These are phyloP conservation scores for Penstemon davidsonii DNA, from an alignment of 257 asterid species.

Conservation along the genomic window DNA sequence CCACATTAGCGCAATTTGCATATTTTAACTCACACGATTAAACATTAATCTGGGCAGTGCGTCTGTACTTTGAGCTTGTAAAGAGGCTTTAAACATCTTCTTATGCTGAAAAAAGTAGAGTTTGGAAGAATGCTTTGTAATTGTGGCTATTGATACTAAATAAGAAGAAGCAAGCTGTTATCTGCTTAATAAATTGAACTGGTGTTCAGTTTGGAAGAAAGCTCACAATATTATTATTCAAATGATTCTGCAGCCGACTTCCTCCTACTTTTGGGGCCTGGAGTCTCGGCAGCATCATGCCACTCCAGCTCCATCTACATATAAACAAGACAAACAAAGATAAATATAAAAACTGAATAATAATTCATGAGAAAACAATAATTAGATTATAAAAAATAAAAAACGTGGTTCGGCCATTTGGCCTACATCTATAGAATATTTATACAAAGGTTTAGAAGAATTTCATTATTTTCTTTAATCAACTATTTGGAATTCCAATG, in stretches of 20 bases:
- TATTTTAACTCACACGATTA: too few relatives aligned
- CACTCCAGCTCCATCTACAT: constrained; percentile 87
- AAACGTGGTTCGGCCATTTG: neutral
- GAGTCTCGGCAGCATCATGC: constrained; percentile 58
- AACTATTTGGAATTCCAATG: neutral
- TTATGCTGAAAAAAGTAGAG: too few relatives aligned
- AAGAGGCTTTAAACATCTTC: too few relatives aligned
- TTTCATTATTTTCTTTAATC: neutral
- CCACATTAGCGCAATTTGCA: too few relatives aligned
- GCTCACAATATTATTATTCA: constrained; percentile 30
- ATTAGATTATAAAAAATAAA: neutral
- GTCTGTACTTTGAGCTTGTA: too few relatives aligned
- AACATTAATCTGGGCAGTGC: too few relatives aligned
- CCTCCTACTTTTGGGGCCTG: constrained; percentile 56
- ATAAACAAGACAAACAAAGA: constrained; percentile 5
- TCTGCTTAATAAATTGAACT: constrained; percentile 4
- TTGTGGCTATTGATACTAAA: neutral
- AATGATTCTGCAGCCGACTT: constrained; percentile 45
- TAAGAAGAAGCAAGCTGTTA: neutral
- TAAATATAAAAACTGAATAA: too few relatives aligned
- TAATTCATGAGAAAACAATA: too few relatives aligned
- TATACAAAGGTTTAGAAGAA: neutral
- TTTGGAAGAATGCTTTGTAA: too few relatives aligned
- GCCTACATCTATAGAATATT: neutral
- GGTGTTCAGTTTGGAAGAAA: neutral